These are phyloP conservation scores for Aspergillus felis DNA, from an alignment of 2,329 filamentous ascomycete species.

Conservation along the genomic window DNA sequence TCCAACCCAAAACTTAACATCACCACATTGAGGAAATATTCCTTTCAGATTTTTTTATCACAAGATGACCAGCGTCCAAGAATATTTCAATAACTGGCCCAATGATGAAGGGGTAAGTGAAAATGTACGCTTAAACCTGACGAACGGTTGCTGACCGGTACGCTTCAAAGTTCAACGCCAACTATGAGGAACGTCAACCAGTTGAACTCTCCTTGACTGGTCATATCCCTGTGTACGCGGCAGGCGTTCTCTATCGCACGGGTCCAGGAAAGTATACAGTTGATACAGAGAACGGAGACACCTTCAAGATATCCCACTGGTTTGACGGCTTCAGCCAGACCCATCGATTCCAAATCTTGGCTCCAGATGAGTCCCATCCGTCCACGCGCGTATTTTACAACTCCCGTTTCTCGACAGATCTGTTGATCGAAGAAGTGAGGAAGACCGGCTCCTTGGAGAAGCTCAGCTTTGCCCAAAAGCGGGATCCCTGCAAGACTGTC, in stretches of 20 bases:
- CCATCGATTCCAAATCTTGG: constrained; percentile 68
- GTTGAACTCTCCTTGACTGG: constrained; percentile 62
- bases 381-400: constrained; percentile 60
- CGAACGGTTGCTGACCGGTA: constrained; percentile 2
- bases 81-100: constrained; percentile 47
- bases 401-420: constrained; percentile 65
- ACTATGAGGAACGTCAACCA: constrained; percentile 63
- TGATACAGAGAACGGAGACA: constrained; percentile 55
- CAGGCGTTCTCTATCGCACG: constrained; percentile 69
- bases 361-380: constrained; percentile 30
- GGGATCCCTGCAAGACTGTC: constrained; percentile 69
- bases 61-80: neutral
- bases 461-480: constrained; percentile 66
- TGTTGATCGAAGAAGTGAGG: constrained; percentile 58
- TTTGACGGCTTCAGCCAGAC: constrained; percentile 70
- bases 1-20: neutral
- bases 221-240: constrained; percentile 65
- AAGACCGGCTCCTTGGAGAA: constrained; percentile 54
- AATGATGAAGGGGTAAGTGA: constrained; percentile 48
- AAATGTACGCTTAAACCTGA: neutral
- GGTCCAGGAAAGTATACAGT: constrained; percentile 66
- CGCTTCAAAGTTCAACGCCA: constrained; percentile 58
- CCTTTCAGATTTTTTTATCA: neutral
- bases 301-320: constrained; percentile 67
- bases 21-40: neutral